Evolutionary conservation across 352 stramenopile species (phyloP).

Genomic region (Globisporangium iwayamae): DNA sequence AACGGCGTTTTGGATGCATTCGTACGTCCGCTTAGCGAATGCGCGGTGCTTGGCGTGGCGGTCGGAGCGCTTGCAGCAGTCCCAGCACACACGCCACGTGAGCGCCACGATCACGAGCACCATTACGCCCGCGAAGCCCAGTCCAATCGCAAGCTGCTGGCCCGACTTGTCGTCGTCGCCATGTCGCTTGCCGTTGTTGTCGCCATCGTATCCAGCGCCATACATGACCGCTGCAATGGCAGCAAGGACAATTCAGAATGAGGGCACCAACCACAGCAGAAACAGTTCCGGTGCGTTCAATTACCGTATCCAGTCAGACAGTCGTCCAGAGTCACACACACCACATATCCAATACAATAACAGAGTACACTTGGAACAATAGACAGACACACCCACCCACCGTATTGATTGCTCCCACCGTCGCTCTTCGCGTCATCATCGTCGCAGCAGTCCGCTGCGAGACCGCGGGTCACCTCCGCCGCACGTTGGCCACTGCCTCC

Average conservation of each 20-base stretch:
- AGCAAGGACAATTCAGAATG: neutral
- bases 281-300: neutral
- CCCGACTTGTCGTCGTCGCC: slow-evolving; percentile 12
- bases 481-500: neutral
- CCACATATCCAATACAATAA: neutral
- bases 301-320: neutral
- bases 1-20: neutral
- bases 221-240: slow-evolving; percentile 2
- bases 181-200: slow-evolving; percentile 14
- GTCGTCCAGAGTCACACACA: neutral
- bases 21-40: slow-evolving; percentile 45
- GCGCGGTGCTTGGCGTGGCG: slow-evolving; percentile 37
- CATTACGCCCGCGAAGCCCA: slow-evolving; percentile 30
- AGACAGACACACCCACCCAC: neutral
- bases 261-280: neutral
- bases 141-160: slow-evolving; percentile 28
- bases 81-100: slow-evolving; percentile 46
- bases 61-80: slow-evolving; percentile 41
- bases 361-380: neutral
- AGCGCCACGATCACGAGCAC: slow-evolving; percentile 37
- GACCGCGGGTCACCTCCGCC: neutral
- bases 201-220: slow-evolving; percentile 10
- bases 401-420: neutral
- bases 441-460: neutral
- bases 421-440: neutral